Conservation (phyloP, 2,329 filamentous ascomycete species). For the Neoascochyta sp. region DNA sequence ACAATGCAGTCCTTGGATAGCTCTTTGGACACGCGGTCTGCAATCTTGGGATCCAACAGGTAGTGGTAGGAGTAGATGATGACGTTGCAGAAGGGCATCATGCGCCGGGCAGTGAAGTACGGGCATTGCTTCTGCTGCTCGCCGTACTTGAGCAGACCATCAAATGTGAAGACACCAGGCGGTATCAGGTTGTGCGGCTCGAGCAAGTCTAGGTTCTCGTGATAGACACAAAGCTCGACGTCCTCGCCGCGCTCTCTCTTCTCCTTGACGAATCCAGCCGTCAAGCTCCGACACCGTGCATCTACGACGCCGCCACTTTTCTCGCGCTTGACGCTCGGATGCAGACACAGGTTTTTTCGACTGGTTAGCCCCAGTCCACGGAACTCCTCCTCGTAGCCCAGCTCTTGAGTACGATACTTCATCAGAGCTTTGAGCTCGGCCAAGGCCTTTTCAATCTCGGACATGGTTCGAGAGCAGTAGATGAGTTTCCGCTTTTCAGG, state of each 20-base stretch:
- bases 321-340: constrained; percentile 92
- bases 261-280: constrained; percentile 94
- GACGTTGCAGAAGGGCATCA: constrained; percentile 99
- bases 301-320: constrained; percentile 94
- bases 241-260: constrained; percentile 95
- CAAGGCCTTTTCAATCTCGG: constrained; percentile 96
- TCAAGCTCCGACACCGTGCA: constrained; percentile 90
- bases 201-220: constrained; percentile 93
- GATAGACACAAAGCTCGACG: constrained; percentile 91
- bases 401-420: constrained; percentile 85
- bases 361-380: constrained; percentile 87
- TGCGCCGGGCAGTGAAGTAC: constrained; percentile 91
- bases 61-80: constrained; percentile 99
- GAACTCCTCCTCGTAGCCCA: constrained; percentile 92
- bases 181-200: constrained; percentile 94
- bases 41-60: constrained; percentile 94
- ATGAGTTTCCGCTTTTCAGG: constrained; percentile 94
- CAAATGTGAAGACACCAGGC: constrained; percentile 92
- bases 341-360: constrained; percentile 93
- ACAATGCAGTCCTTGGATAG: constrained; percentile 98
- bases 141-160: constrained; percentile 82
- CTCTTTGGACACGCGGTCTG: constrained; percentile 89
- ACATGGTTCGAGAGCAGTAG: constrained; percentile 99
- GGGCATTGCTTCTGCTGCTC: constrained; percentile 96
- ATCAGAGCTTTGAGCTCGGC: constrained; percentile 88